Conservation (phyloP, 2,329 filamentous ascomycete genomes). For the Cryphonectria nitschkei region DNA sequence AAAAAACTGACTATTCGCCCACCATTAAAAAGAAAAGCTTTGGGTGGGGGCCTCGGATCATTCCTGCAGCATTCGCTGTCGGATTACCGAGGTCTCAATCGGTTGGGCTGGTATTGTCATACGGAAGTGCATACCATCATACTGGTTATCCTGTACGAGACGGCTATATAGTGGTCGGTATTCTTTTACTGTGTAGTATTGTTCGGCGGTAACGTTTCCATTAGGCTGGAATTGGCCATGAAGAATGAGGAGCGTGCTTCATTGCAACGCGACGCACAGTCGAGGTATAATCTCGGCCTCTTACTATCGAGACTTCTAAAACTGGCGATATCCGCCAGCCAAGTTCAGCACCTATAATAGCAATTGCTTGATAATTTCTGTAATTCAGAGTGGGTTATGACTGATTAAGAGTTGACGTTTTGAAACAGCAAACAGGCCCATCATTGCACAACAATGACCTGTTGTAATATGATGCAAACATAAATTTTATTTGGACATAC, state of each 20-base stretch:
- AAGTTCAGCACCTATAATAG: too few species aligned
- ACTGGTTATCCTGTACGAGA: slow-evolving; percentile 8
- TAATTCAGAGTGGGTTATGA: neutral
- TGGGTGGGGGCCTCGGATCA: slow-evolving; percentile 18
- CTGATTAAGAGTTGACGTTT: neutral
- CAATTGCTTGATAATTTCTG: too few species aligned
- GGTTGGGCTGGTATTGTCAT: slow-evolving; percentile 16
- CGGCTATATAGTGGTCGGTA: slow-evolving; percentile 18
- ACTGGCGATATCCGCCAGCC: too few species aligned
- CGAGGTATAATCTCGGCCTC: slow-evolving; percentile 17
- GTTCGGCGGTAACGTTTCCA: slow-evolving; percentile 5
- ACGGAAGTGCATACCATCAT: slow-evolving; percentile 10
- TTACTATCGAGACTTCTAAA: too few species aligned
- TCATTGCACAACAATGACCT: neutral
- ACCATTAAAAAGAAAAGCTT: slow-evolving; percentile 3
- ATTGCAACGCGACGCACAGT: slow-evolving; percentile 16
- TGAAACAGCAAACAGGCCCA: neutral
- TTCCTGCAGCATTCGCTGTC: slow-evolving; percentile 20
- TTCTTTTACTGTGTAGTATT: neutral
- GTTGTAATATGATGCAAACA: neutral
- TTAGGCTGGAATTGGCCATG: slow-evolving; percentile 15
- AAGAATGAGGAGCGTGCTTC: slow-evolving; percentile 8
- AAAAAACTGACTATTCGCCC: neutral
- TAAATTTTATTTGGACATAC: neutral
- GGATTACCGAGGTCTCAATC: neutral